Base-by-base conservation (phyloP, 208 protist species). In the Leishmania tropica region DNA sequence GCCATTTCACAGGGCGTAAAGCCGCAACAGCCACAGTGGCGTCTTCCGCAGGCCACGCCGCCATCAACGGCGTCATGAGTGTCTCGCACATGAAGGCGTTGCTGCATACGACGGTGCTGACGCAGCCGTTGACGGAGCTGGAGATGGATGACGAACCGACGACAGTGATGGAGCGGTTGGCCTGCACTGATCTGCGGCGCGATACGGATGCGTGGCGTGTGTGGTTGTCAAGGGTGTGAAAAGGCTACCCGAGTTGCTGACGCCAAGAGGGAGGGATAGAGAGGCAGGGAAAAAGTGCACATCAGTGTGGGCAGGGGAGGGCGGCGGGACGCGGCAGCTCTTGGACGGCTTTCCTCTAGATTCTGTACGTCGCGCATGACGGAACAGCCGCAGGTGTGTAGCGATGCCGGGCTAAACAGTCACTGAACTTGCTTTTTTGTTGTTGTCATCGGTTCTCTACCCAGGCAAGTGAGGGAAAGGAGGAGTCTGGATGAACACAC, bases 191-290 rank as follows among this genome's bases (percentile, higher is more conserved):
- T 83, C 85, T 96, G 65, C 80, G 82, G 31, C 85, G 84, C 56
- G 93, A 94, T 4, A 89, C 89, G 28, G 81, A 89, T 62, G 88
- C 85, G 73, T 96, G 93, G 93, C 90, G 89, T 40, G 83, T 86
- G 71, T 95, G 90, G 91, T 78, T 96, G 31, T 83, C 87, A 21
- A 88, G 92, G 80, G 88, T 95, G 13, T 93, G 45, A 51, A 11
- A 47, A 53, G 45, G 28, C 24, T 8, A 19, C 40, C 68, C 10
- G 45, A 53, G 37, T 7, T 74, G 8, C 68, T 48, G 45, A 35
- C 10, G 40, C 21, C 24, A 21, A 54, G 45, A 45, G 21, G 31
- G 28, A 35, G 5, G 11, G 21, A 74, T 42, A n/a, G 17, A 48
- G 3, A 28, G 68, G 8, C 2, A 6, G 0, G 62, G 31, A 35